Conservation (phyloP, 495 filamentous ascomycete species). For the Penicillium daleae region DNA sequence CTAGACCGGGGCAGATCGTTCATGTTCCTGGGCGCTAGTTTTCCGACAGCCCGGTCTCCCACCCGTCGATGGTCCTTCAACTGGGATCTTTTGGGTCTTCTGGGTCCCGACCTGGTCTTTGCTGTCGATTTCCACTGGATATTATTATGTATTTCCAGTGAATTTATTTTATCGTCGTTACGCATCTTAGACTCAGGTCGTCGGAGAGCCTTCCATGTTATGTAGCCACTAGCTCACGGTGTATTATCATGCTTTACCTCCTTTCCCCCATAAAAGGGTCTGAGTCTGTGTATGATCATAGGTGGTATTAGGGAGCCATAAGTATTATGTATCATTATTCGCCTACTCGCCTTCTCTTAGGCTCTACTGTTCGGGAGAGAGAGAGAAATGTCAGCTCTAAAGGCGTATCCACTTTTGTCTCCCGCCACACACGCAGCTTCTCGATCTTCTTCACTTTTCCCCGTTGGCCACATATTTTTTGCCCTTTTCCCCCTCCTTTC, state of each 20-base stretch:
- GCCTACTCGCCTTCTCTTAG: background rate
- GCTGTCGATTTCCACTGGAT: background rate
- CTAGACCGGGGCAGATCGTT: slow-evolving; percentile 1
- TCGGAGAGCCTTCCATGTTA: background rate
- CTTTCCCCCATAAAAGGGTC: background rate
- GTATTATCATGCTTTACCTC: background rate
- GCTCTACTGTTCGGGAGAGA: background rate
- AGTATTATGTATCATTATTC: background rate
- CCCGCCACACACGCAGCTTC: slow-evolving; percentile 29
- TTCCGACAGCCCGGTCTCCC: slow-evolving; percentile 4
- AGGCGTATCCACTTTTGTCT: slow-evolving; percentile 20
- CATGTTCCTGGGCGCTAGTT: slow-evolving; percentile 16
- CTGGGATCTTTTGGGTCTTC: background rate
- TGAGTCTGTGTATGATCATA: background rate
- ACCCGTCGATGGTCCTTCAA: background rate
- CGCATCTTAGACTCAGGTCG: background rate
- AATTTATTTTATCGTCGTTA: background rate
- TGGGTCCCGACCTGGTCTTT: background rate
- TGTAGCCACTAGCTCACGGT: background rate
- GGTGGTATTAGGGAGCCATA: background rate
- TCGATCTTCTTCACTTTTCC: slow-evolving; percentile 27
- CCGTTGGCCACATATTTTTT: slow-evolving; percentile 9
- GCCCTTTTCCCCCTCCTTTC: background rate
- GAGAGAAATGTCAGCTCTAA: slow-evolving; percentile 19
- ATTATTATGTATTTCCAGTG: background rate